Percentiles rank a stretch among this genome's conserved stretches.
These are phyloP conservation scores for Metschnikowia cubensis DNA, from an alignment of 805 yeast genomes.

Conservation along the genomic window DNA sequence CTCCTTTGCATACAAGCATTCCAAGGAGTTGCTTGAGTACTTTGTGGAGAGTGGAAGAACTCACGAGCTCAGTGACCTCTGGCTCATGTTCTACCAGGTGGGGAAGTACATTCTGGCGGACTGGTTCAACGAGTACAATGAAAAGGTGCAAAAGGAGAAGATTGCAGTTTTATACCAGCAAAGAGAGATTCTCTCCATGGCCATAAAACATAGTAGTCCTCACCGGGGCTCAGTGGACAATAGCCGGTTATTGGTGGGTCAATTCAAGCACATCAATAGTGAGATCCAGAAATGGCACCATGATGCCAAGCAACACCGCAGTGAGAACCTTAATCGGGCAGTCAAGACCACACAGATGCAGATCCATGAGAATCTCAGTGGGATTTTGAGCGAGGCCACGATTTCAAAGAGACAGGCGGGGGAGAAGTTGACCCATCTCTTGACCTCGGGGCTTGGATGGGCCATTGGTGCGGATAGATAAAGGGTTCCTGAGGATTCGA, in stretches of 20 bases:
- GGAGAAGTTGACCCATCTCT: conserved; percentile 47
- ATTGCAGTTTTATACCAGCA: conserved; percentile 42
- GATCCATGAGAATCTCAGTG: conserved; percentile 21
- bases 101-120: conserved; percentile 46
- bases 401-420: conserved; percentile 30
- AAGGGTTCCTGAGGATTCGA: no score
- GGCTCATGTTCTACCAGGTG: conserved; percentile 75
- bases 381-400: conserved; percentile 28
- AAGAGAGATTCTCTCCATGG: conserved; percentile 48
- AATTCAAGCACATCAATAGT: conserved; percentile 54
- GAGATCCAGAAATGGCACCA: conserved; percentile 25
- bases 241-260: conserved; percentile 51
- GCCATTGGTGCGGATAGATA: conserved; percentile 49
- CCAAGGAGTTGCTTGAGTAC: conserved; percentile 35
- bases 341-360: conserved; percentile 17
- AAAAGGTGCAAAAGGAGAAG: conserved; percentile 12
- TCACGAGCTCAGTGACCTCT: conserved; percentile 33
- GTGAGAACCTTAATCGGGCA: conserved; percentile 10
- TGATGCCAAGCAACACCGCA: conserved; percentile 13
- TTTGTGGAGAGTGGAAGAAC: conserved; percentile 11
- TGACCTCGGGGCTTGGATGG: conserved; percentile 60
- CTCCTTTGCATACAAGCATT: conserved; percentile 47
- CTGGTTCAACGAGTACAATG: conserved; percentile 19
- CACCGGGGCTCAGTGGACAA: conserved; percentile 49
- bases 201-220: conserved; percentile 37